phyloP scores from a whole-genome alignment of 768 basidiomycete genomes.

The Tylopilus rubrobrunneus region DNA sequence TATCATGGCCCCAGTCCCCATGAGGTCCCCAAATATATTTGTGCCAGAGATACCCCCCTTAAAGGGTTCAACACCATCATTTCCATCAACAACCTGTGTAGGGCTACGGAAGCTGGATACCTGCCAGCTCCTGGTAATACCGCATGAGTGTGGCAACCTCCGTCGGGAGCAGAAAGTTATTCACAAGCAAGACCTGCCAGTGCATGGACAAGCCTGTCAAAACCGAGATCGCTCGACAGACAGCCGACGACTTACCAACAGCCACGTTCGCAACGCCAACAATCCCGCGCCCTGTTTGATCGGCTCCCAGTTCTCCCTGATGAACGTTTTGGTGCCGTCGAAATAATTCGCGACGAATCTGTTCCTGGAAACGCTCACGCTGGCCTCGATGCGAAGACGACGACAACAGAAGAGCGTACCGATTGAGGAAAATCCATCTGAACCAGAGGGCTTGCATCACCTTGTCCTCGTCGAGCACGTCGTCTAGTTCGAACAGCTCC shows the following conservation, averaged over 20 bases:
- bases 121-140: constrained; percentile 53
- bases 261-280: constrained; percentile 56
- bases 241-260: constrained; percentile 42
- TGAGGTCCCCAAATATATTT: no score
- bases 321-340: constrained; percentile 50
- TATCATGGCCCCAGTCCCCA: no score
- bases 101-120: constrained; percentile 36
- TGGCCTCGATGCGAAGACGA: background rate
- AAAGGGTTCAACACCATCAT: no score
- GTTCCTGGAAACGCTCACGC: constrained; percentile 34
- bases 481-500: constrained; percentile 68
- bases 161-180: constrained; percentile 47
- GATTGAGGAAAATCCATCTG: constrained; percentile 65
- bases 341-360: constrained; percentile 54
- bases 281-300: constrained; percentile 70
- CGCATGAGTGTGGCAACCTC: constrained; percentile 50
- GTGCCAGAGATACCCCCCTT: no score
- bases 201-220: background rate
- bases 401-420: constrained; percentile 34
- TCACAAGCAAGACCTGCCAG: constrained; percentile 49
- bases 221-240: background rate
- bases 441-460: constrained; percentile 77
- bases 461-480: constrained; percentile 71
- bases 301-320: constrained; percentile 59
- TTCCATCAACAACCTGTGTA: background rate